phyloP scores from a whole-genome alignment of 371 early-diverging fungal species.

The Actinomucor elegans region DNA sequence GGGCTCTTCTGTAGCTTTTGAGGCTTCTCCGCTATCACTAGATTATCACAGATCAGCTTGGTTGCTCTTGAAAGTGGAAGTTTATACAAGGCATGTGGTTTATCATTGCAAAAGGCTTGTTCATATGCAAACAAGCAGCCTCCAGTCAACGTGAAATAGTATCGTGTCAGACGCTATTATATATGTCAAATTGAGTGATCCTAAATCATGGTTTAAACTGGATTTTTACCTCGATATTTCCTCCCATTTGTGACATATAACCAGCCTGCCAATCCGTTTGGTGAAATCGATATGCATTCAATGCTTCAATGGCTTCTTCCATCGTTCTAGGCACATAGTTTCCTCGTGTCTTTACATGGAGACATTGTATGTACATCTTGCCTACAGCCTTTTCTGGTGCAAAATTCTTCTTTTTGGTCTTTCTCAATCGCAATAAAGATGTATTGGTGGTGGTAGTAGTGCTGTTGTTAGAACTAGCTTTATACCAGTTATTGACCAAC shows the following conservation, averaged over 20 bases:
- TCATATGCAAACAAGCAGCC: conserved; percentile 6
- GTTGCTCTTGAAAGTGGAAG: conserved; percentile 8
- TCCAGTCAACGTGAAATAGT: conserved; percentile 12
- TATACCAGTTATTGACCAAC: conserved; percentile 46
- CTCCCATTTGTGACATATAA: conserved; percentile 35
- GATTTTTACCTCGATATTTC: conserved; percentile 28
- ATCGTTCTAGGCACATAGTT: conserved; percentile 18
- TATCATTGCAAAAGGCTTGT: too few relatives aligned
- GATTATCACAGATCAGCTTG: conserved; percentile 3
- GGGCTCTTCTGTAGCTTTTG: not conserved
- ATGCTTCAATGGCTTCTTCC: conserved; percentile 30
- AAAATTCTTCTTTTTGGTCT: conserved; percentile 2
- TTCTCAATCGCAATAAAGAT: not conserved
- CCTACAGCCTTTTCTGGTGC: conserved; percentile 39
- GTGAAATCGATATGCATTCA: conserved; percentile 32
- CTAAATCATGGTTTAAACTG: not conserved
- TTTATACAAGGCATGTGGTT: conserved; percentile 2
- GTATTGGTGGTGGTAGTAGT: not conserved
- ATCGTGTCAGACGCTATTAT: not conserved
- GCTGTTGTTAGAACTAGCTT: not conserved
- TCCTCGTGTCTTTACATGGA: conserved; percentile 4
- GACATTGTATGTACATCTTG: conserved; percentile 29
- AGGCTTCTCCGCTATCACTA: not conserved
- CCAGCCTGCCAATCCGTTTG: conserved; percentile 37
- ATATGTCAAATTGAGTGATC: not conserved